These are phyloP conservation scores for Ilex paraguariensis DNA, from an alignment of 305 asterid species.

Conservation along the genomic window DNA sequence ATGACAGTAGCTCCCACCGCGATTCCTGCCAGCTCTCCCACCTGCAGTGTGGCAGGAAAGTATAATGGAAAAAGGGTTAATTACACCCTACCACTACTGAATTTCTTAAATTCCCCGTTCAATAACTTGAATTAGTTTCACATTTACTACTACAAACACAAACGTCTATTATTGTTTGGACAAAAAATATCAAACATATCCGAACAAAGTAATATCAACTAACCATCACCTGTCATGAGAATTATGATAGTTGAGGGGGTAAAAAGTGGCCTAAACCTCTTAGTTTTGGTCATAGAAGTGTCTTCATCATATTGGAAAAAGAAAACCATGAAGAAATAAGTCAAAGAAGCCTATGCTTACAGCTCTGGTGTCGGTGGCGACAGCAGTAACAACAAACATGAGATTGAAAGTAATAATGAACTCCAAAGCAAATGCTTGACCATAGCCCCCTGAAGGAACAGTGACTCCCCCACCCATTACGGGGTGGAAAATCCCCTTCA, in stretches of 20 bases:
- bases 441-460: conserved; percentile 47
- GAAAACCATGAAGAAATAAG: background rate
- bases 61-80: too few relatives aligned
- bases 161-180: too few relatives aligned
- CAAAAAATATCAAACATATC: background rate
- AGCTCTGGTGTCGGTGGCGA: conserved; percentile 91
- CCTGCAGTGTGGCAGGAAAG: conserved; percentile 33
- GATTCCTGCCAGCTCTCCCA: conserved; percentile 86
- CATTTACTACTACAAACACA: too few relatives aligned
- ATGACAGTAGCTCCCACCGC: conserved; percentile 94
- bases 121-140: too few relatives aligned
- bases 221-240: background rate
- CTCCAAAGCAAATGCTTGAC: conserved; percentile 78
- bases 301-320: background rate
- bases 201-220: too few relatives aligned
- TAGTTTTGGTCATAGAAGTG: background rate
- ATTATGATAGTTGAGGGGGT: background rate
- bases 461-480: conserved; percentile 85
- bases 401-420: conserved; percentile 76
- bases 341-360: conserved; percentile 34
- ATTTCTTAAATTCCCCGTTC: too few relatives aligned
- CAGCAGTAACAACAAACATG: conserved; percentile 95
- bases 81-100: too few relatives aligned
- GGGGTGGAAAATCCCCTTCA: conserved; percentile 65
- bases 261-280: background rate